phyloP scores from a whole-genome alignment of 2,329 filamentous ascomycete genomes.

The Paraphoma chrysanthemicola region DNA sequence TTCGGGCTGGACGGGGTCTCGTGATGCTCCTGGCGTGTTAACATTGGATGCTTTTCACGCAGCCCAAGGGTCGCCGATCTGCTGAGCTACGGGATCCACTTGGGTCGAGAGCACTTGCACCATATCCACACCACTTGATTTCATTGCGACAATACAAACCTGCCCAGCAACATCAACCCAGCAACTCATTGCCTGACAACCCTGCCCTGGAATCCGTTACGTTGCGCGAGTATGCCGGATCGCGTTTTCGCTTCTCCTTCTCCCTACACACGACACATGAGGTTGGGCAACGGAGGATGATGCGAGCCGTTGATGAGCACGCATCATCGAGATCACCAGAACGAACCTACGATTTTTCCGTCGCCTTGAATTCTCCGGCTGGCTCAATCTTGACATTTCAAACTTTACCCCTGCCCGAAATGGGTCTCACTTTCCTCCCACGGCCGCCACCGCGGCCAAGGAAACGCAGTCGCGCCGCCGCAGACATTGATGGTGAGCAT shows the following conservation, averaged over 20 bases:
- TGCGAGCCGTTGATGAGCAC: slow-evolving; percentile 20
- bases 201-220: neutral
- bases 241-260: slow-evolving; percentile 20
- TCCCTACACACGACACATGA: slow-evolving; percentile 35
- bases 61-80: slow-evolving; percentile 11
- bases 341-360: slow-evolving; percentile 12
- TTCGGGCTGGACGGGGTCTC: slow-evolving; percentile 21
- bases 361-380: slow-evolving; percentile 9
- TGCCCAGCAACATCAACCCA: neutral
- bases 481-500: slow-evolving; percentile 65
- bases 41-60: slow-evolving; percentile 14
- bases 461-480: slow-evolving; percentile 61
- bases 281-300: slow-evolving; percentile 40
- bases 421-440: slow-evolving; percentile 46
- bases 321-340: slow-evolving; percentile 14
- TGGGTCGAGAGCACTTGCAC: slow-evolving; percentile 18
- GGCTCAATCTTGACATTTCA: slow-evolving; percentile 43
- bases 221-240: slow-evolving; percentile 38
- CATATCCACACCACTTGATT: slow-evolving; percentile 14
- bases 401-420: slow-evolving; percentile 29
- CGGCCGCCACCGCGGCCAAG: slow-evolving; percentile 24
- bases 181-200: neutral
- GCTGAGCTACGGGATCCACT: slow-evolving; percentile 16
- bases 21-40: slow-evolving; percentile 20
- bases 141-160: slow-evolving; percentile 1